Evolutionary conservation across 2,329 filamentous ascomycete species (phyloP).

Genomic region (Ophiocordyceps unilateralis): DNA sequence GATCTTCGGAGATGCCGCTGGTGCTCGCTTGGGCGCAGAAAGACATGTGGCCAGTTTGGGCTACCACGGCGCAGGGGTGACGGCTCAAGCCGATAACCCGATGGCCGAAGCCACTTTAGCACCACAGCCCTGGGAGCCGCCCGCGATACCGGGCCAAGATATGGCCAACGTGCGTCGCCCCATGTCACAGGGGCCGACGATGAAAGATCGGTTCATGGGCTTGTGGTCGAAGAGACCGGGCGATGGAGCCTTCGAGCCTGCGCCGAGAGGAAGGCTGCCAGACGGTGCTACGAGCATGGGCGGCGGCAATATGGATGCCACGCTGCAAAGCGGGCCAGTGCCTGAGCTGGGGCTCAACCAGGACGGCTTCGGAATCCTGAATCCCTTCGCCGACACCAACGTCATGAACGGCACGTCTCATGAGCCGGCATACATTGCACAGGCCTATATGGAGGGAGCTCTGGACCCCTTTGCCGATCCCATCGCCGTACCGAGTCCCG

Average conservation of each 20-base stretch:
- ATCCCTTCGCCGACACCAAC: conserved; percentile 34
- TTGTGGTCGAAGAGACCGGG: conserved; percentile 28
- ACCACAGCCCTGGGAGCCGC: conserved; percentile 29
- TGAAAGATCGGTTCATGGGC: background rate
- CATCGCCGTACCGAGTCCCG: conserved; percentile 21
- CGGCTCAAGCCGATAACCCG: background rate
- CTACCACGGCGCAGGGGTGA: background rate
- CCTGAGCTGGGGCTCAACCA: conserved; percentile 21
- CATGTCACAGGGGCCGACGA: background rate
- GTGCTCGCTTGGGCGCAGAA: conserved; percentile 7
- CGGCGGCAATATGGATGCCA: conserved; percentile 7
- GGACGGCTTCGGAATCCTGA: conserved; percentile 9
- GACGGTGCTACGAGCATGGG: background rate
- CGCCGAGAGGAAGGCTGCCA: background rate
- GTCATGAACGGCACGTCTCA: conserved; percentile 22
- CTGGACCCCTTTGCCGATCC: conserved; percentile 29
- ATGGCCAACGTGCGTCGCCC: background rate
- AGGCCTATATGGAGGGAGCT: conserved; percentile 2
- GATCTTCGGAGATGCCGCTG: conserved; percentile 27
- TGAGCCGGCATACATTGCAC: conserved; percentile 19
- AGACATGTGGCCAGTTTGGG: background rate
- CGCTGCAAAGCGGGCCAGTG: conserved; percentile 15
- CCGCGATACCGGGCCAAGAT: conserved; percentile 2
- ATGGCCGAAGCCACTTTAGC: conserved; percentile 29
- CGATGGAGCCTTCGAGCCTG: conserved; percentile 8